Base-by-base conservation (phyloP, 2,329 filamentous ascomycete species). In the Colletotrichum viniferum region DNA sequence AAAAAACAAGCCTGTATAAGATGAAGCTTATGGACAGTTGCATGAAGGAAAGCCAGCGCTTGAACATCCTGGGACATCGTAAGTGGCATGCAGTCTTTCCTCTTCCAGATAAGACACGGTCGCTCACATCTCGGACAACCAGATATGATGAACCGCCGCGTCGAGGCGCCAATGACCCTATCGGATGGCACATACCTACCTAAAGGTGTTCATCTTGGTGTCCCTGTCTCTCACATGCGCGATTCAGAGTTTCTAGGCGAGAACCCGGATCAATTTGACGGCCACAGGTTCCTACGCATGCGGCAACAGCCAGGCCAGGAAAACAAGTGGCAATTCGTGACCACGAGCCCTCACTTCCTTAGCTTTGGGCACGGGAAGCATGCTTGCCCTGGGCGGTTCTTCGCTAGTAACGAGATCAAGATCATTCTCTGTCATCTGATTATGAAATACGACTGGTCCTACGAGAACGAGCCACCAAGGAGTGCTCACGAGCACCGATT, bases 71-170 rank as follows among this genome's bases (percentile, higher is more conserved):
- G 7, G 56, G 56, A 13, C 56, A 28, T 30, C 26, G 56, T 60
- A 10, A 60, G 56, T 48, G 10, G 8, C 4, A n/a, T 7, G 9
- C 18, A n/a, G 38, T n/a, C 9, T 2, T 43, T 21, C 10, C 9
- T 14, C 28, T 30, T 34, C 4, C 16, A 30, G 0, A 18, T 1
- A 28, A 18, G 7, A 6, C 26, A 12, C 7, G 2, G 3, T 30
- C 28, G 5, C 18, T n/a, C 3, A n/a, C 4, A n/a, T 2, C 5
- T 16, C 1, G 14, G 3, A 8, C 21, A 1, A 12, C 38, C 30
- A 30, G 56, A 60, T n/a, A 34, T 60, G 56, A 60, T 60, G 56
- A 60, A 60, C 16, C 56, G 56, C 26, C 30, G 30, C 56, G 56
- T 30, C 26, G 56, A 60, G 12, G 28, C 56, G 9, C 26, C 26